Base-by-base conservation (phyloP, 2,329 filamentous ascomycete genomes). In the Basipetospora chlamydospora region DNA sequence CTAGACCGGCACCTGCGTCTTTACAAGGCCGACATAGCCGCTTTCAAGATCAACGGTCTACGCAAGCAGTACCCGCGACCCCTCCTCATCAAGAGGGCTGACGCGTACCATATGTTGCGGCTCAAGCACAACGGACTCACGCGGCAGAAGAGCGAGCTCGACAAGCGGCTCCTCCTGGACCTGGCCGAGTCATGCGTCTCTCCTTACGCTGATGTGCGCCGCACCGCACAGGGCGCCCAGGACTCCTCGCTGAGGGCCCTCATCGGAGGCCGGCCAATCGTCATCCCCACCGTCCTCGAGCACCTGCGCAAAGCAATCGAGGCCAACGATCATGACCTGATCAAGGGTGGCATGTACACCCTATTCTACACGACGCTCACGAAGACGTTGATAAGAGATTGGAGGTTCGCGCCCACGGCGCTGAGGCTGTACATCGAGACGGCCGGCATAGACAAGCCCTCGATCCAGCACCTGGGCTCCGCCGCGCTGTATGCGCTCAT, bases 321-420 rank as follows among this genome's bases (percentile, higher is more conserved):
- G 37, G 70, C 74, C 28, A 80, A 78, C 40, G 85, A 98, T 44
- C 84, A 86, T 51, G 82, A 90, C 43, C 75, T 85, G 11, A 94
- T 98, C 56, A 98, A 98, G 58, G 90, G 92, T 23, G 82, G 80
- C 25, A 76, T 98, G 63, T 96, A 90, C 54, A 87, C 87, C 0
- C 60, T 98, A 20, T 63, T 96, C 13, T 92, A 88, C 48, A 87
- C 88, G 9, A 92, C 83, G 42, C 63, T 98, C 25, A 71, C 86
- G 5, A 92, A 87, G 59, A 92, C 88, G 0, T 72, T 93, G 31
- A 74, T 85, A 32, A 79, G 82, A 38, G 87, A 98, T 54, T 98
- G 92, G 92, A 80, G 87, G 26, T 95, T 87, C 55, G 85, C 90
- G 0, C 90, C 92, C 1, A 73, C 80, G n/a, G 63, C 95, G 33